These are phyloP conservation scores for Capillidium rhysosporum DNA, from an alignment of 371 early-diverging fungal species.

Conservation along the genomic window DNA sequence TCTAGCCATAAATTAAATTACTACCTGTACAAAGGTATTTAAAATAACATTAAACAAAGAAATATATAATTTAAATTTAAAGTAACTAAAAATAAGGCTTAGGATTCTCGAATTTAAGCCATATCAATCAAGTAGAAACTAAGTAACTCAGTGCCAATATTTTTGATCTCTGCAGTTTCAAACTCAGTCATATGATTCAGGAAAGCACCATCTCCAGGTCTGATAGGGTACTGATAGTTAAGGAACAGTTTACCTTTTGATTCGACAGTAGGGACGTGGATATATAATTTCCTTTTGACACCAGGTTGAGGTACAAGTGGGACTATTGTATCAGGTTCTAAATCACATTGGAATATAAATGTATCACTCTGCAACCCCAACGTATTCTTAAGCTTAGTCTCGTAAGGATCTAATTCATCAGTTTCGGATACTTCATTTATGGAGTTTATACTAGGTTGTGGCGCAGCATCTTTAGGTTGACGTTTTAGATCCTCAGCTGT, in stretches of 20 bases:
- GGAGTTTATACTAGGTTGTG: background rate
- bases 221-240: background rate
- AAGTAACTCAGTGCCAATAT: background rate
- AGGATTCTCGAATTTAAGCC: background rate
- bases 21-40: no score
- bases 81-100: no score
- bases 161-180: background rate
- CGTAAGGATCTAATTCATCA: background rate
- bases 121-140: background rate
- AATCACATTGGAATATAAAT: background rate
- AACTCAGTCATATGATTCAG: background rate
- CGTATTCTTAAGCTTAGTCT: background rate
- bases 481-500: background rate
- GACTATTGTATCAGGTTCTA: background rate
- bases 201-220: constrained; percentile 4
- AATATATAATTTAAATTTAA: no score
- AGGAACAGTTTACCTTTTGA: background rate
- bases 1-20: no score
- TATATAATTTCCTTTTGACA: background rate
- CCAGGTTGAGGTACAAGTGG: background rate
- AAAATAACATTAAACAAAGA: no score
- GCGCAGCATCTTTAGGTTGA: background rate
- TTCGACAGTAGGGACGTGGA: constrained; percentile 1
- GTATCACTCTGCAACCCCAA: constrained; percentile 1
- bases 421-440: background rate